A percentile compares a stretch with the other conserved stretches of the same genome.
Evolutionary conservation across 805 yeast genomes (phyloP).

Genomic region (Maudiozyma bulderi): DNA sequence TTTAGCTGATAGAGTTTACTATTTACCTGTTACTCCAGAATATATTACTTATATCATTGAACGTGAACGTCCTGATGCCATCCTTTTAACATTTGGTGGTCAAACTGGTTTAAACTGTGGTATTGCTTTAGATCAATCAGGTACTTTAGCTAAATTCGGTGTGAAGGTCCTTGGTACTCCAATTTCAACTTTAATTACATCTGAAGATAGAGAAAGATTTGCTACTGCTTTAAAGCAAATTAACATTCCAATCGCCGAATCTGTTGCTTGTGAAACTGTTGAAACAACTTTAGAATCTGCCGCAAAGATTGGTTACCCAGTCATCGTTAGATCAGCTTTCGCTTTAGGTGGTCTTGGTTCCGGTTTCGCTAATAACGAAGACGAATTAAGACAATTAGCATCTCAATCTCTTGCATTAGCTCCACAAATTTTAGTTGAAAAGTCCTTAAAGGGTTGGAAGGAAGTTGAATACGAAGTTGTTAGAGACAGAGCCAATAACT

Average conservation of each 20-base stretch:
- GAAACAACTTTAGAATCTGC: conserved; percentile 95
- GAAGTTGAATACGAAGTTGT: conserved; percentile 98
- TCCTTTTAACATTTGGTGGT: conserved; percentile 93
- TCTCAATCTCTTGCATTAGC: conserved; percentile 82
- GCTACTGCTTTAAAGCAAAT: conserved; percentile 93
- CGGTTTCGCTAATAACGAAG: conserved; percentile 81
- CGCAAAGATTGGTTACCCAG: conserved; percentile 79
- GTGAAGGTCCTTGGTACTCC: conserved; percentile 97
- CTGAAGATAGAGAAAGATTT: conserved; percentile 95
- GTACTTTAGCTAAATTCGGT: conserved; percentile 79
- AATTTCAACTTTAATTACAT: conserved; percentile 86
- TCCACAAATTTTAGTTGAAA: conserved; percentile 93
- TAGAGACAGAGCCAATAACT: conserved; percentile 90
- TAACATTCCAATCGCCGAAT: conserved; percentile 92
- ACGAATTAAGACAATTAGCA: conserved; percentile 78
- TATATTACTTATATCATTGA: conserved; percentile 91
- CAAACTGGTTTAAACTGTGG: conserved; percentile 97
- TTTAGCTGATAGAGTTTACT: conserved; percentile 90
- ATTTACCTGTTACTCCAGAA: conserved; percentile 93
- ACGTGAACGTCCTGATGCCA: conserved; percentile 94
- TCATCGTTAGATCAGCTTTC: conserved; percentile 94
- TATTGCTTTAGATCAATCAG: conserved; percentile 89
- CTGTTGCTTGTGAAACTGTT: conserved; percentile 87
- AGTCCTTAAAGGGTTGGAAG: conserved; percentile 97
- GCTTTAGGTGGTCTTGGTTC: conserved; percentile 97